A percentile compares a stretch with the other conserved stretches of the same genome.
Conservation (phyloP, 2,329 filamentous ascomycete species). For the Fusarium incarnatum region DNA sequence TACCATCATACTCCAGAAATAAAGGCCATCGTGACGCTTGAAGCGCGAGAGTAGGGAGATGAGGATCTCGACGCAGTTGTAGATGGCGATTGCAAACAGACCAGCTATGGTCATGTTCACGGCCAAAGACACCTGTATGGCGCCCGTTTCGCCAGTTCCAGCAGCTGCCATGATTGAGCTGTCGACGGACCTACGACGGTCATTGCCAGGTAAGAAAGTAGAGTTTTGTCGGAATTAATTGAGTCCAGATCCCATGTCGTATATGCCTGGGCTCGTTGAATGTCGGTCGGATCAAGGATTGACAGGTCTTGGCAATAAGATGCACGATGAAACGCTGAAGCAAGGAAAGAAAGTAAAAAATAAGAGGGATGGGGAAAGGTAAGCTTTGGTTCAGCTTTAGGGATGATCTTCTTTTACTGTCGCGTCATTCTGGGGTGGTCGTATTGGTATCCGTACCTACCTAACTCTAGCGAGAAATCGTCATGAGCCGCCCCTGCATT, state of each 20-base stretch:
- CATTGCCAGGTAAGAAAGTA: conserved; percentile 1
- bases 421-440: conserved; percentile 5
- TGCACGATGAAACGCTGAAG: background rate
- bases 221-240: background rate
- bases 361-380: background rate
- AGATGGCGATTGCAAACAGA: conserved; percentile 34
- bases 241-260: background rate
- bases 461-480: background rate
- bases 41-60: conserved; percentile 32
- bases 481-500: conserved; percentile 7
- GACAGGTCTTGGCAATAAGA: background rate
- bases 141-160: conserved; percentile 15
- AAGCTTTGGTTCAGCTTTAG: background rate
- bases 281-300: background rate
- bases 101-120: conserved; percentile 37
- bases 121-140: conserved; percentile 20
- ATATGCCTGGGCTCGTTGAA: background rate
- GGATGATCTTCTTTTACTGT: background rate
- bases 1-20: conserved; percentile 35
- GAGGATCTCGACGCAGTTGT: conserved; percentile 38
- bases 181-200: conserved; percentile 19
- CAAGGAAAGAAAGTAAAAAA: background rate
- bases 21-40: conserved; percentile 32
- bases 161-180: conserved; percentile 27
- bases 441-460: background rate